Conservation (phyloP, 2,329 filamentous ascomycete species). For the Lasiodiplodia gonubiensis region DNA sequence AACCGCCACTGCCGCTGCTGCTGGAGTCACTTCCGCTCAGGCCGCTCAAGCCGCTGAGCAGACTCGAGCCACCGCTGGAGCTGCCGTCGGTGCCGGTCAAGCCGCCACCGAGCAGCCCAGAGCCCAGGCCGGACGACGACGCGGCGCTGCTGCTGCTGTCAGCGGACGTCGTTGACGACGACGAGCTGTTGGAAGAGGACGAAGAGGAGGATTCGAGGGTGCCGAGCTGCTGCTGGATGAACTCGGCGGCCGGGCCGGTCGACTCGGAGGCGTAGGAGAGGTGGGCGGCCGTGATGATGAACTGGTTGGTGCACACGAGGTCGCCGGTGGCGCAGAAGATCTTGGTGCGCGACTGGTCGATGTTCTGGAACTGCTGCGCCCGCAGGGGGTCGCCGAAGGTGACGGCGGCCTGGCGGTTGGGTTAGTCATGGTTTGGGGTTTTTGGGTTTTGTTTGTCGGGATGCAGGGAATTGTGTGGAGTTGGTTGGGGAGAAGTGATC, state of each 20-base stretch:
- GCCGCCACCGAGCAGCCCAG: background rate
- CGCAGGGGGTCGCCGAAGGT: slow-evolving; percentile 48
- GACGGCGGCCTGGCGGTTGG: slow-evolving; percentile 34
- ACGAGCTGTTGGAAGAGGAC: background rate
- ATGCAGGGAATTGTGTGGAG: background rate
- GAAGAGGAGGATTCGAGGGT: background rate
- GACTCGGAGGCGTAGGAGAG: slow-evolving; percentile 10
- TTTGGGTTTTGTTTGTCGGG: background rate
- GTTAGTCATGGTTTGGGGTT: background rate
- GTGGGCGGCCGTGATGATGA: slow-evolving; percentile 21
- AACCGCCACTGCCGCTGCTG: background rate
- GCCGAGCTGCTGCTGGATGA: slow-evolving; percentile 19
- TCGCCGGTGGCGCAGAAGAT: slow-evolving; percentile 24
- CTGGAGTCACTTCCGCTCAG: slow-evolving; percentile 33
- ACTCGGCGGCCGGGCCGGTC: slow-evolving; percentile 10
- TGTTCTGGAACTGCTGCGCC: slow-evolving; percentile 29
- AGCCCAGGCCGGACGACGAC: slow-evolving; percentile 70
- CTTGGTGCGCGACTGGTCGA: slow-evolving; percentile 16
- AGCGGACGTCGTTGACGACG: slow-evolving; percentile 52
- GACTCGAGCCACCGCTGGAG: slow-evolving; percentile 38
- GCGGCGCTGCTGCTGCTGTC: slow-evolving; percentile 65
- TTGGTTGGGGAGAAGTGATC: background rate
- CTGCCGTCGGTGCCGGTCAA: slow-evolving; percentile 7
- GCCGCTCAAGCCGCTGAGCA: slow-evolving; percentile 36
- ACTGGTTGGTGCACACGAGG: slow-evolving; percentile 8